A percentile compares a stretch with the other conserved stretches of the same genome.
phyloP scores from a whole-genome alignment of 345 rosid genomes.

The Gossypium raimondii region DNA sequence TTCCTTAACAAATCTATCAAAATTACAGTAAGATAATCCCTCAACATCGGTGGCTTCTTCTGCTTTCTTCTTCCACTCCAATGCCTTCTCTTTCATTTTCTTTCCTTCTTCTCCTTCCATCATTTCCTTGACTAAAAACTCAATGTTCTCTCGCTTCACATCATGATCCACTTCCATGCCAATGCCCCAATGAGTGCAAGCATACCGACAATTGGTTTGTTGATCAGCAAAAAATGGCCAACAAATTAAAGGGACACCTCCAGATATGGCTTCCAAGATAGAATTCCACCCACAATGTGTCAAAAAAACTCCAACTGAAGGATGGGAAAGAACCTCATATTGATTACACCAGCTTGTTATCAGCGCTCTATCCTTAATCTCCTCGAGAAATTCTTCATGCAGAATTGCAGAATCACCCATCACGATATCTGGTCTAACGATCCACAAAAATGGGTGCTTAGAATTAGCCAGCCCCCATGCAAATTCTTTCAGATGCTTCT shows the following conservation, averaged over 20 bases:
- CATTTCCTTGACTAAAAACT: constrained; percentile 22
- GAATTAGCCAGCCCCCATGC: constrained; percentile 38
- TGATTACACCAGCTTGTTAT: constrained; percentile 34
- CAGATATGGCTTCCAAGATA: constrained; percentile 19
- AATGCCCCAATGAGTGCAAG: constrained; percentile 24
- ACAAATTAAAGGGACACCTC: constrained; percentile 26
- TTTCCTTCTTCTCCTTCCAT: constrained; percentile 21
- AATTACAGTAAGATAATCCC: constrained; percentile 23
- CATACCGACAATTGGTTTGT: constrained; percentile 26
- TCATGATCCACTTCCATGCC: constrained; percentile 28
- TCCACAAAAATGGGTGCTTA: constrained; percentile 34
- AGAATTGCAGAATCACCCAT: constrained; percentile 24
- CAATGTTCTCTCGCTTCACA: constrained; percentile 23
- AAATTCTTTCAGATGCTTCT: constrained; percentile 29
- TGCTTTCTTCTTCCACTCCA: constrained; percentile 30
- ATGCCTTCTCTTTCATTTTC: constrained; percentile 21
- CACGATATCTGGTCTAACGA: constrained; percentile 28
- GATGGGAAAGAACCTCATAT: constrained; percentile 26
- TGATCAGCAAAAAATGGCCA: constrained; percentile 40
- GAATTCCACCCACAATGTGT: constrained; percentile 46
- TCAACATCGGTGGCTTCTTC: constrained; percentile 23
- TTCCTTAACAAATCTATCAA: constrained; percentile 21
- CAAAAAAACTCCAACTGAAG: constrained; percentile 28
- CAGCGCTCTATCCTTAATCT: constrained; percentile 25
- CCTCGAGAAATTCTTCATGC: constrained; percentile 23